Conservation (phyloP, 371 early-diverging fungal species). For the Syncephalis fuscata region DNA sequence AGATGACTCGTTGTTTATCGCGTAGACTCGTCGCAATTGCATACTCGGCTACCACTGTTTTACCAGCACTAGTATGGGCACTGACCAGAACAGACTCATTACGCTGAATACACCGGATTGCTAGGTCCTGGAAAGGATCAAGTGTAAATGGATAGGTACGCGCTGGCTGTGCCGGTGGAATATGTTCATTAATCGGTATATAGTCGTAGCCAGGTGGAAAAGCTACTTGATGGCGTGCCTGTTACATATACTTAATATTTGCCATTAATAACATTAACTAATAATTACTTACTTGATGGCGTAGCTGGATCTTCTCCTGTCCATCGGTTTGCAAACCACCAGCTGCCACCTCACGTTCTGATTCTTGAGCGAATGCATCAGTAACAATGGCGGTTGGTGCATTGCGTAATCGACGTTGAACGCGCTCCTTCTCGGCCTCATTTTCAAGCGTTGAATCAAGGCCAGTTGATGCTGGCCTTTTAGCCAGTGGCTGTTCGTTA, state of each 20-base stretch:
- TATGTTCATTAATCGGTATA: slow-evolving; percentile 72
- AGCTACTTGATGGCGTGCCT: slow-evolving; percentile 91
- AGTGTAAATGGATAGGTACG: slow-evolving; percentile 87
- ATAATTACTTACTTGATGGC: slow-evolving; percentile 1
- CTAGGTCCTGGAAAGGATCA: slow-evolving; percentile 96
- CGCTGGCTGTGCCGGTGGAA: slow-evolving; percentile 62
- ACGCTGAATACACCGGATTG: slow-evolving; percentile 84
- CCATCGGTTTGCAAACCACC: neutral
- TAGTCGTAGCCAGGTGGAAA: slow-evolving; percentile 79
- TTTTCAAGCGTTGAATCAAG: too few relatives aligned
- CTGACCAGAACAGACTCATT: slow-evolving; percentile 95
- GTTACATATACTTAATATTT: neutral
- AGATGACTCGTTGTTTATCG: slow-evolving; percentile 96
- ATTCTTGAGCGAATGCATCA: neutral
- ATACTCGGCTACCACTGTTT: slow-evolving; percentile 99
- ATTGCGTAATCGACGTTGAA: too few relatives aligned
- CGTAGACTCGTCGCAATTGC: slow-evolving; percentile 92
- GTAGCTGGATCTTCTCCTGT: slow-evolving; percentile 1
- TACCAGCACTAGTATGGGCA: slow-evolving; percentile 99
- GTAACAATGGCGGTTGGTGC: neutral
- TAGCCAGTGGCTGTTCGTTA: too few relatives aligned
- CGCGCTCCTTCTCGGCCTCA: too few relatives aligned
- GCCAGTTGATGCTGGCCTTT: too few relatives aligned
- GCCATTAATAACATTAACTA: neutral
- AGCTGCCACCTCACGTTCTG: neutral